Base-by-base conservation (phyloP, 2,329 filamentous ascomycete species). In the Diplodia corticola region DNA sequence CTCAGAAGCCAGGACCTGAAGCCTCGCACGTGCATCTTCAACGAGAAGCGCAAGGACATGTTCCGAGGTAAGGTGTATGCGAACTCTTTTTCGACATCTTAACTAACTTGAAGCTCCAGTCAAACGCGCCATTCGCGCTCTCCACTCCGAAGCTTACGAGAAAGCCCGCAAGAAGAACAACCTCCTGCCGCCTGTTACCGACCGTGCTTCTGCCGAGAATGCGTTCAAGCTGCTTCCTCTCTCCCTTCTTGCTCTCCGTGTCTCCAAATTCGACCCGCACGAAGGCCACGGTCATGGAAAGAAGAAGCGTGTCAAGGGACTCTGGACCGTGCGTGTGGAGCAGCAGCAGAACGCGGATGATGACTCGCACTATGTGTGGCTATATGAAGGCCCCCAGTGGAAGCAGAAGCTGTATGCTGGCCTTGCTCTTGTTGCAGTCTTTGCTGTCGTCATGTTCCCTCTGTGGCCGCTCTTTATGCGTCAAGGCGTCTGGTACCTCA, bases 11-110 rank as follows among this genome's bases (percentile, higher is more conserved):
- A 97, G 80, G 87, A 95, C 67, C 81, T 99, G 70, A 99, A 99
- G 85, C 85, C 87, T 20, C 86, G 95, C 69, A 97, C 93, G 20
- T 94, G 91, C 77, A 96, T 99, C 70, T 86, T 98, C 70, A 93
- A 97, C 71, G 95, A 95, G 73, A 93, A 97, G 84, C 88, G 95
- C 74, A 98, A 97, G 81, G 94, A 99, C 71, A 96, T 99, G 91
- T 98, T 99, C 80, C 91, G 90, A 85, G 93, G 92, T 94, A 83
- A 59, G 75, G 4, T 20, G 5, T 24, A 35, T 37, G 17, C 20
- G 15, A 12, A 20, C 7, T 48, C 50, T 51, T 55, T 24, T n/a
- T 49, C 33, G 9, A 13, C 10, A 17, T 28, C 24, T 9, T 35
- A 5, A 24, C 17, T 53, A 63, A 61, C 59, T 54, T 30, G 20